Base-by-base conservation (phyloP, 306 rosid species). In the Lotus japonicus region DNA sequence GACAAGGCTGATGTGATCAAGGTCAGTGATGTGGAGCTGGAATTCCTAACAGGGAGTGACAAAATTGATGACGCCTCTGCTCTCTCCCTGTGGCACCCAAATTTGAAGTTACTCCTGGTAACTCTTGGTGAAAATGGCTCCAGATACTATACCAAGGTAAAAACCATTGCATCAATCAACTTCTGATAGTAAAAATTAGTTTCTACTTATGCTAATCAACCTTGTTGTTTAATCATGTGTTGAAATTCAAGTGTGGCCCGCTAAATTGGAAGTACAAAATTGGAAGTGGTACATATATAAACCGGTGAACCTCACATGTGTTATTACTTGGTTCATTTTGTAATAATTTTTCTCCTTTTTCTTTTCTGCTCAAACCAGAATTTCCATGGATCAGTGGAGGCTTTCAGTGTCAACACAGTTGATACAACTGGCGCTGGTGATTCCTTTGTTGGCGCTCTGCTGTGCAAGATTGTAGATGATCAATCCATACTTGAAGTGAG, bases 381-480 rank as follows among this genome's bases (percentile, higher is more conserved):
- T 35, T 94, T 94, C 89, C 86, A 59, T 5, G 98, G 98, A 65
- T 23, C 81, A 0, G 97, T 94, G 46, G 95, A 85, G 0, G 87
- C 83, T 19, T 94, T 86, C 42, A 86, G 79, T 63, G 98, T 94
- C 4, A 79, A 79, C 3, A 51, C 97, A 1, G 83, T 90, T 16
- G 98, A 94, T 53, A 94, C 98, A 19, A 94, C 98, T 11, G 98
- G 98, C 6, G 98, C 98, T 6, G 98, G 98, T 26, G 98, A 94
- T 80, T 51, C 98, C 3, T 94, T 86, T 62, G 89, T 90, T 5
- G 98, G 98, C 44, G 97, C 98, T 6, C 61, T 94, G 1, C 74
- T 94, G 33, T 23, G 63, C 75, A 94, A 88, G 75, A 82, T 94
- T 54, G 98, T 94, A 0, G 98, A 90, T 49, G 97, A 94, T 71